Conservation (phyloP, 116 monocot genomes). For the Thalassia testudinum region DNA sequence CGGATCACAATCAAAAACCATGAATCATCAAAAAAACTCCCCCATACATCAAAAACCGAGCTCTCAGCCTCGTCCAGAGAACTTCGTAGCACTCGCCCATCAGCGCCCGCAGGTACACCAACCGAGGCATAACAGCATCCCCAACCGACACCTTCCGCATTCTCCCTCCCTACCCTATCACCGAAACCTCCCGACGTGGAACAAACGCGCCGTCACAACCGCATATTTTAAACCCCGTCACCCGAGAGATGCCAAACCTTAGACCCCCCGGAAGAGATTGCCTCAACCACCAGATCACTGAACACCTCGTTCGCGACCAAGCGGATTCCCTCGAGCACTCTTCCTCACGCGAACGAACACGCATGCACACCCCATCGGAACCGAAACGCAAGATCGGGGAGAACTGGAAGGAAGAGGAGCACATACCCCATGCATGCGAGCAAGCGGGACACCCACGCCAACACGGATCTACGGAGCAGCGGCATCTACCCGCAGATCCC, state of each 20-base stretch:
- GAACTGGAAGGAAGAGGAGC: not conserved
- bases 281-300: not conserved
- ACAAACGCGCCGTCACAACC: too few relatives aligned
- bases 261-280: not conserved
- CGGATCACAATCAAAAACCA: too few relatives aligned
- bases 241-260: too few relatives aligned
- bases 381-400: not conserved
- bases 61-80: not conserved
- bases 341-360: too few relatives aligned
- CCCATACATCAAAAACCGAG: not conserved
- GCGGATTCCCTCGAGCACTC: too few relatives aligned
- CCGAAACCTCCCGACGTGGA: too few relatives aligned
- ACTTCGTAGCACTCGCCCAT: not conserved
- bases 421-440: conserved; percentile 50
- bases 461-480: conserved; percentile 12
- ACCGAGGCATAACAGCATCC: too few relatives aligned
- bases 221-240: too few relatives aligned
- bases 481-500: not conserved
- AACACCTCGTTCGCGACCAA: not conserved
- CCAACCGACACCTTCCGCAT: too few relatives aligned
- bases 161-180: too few relatives aligned
- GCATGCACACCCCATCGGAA: not conserved
- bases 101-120: not conserved
- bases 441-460: conserved; percentile 21
- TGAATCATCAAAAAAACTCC: too few relatives aligned